These are phyloP conservation scores for Paraphaeosphaeria sporulosa DNA, from an alignment of 2,329 filamentous ascomycete species.

Conservation along the genomic window DNA sequence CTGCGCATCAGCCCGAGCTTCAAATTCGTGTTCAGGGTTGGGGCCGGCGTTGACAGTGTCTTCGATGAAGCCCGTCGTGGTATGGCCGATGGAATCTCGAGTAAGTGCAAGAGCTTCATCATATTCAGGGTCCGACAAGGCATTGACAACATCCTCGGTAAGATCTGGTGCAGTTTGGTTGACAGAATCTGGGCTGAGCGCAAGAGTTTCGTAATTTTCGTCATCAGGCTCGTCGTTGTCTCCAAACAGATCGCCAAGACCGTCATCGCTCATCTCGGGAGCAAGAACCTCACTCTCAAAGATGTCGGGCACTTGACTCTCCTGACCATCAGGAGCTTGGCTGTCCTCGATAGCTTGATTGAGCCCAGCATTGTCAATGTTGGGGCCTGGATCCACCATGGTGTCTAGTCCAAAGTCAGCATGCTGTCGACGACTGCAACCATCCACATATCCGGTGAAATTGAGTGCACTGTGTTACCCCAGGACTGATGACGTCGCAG, in stretches of 20 bases:
- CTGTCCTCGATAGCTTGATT: neutral
- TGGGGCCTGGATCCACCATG: neutral
- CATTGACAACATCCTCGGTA: neutral
- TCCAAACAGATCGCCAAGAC: neutral
- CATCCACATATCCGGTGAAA: neutral
- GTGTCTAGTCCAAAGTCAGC: neutral
- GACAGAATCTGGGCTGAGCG: neutral
- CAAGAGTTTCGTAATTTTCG: neutral
- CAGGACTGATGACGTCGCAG: too few relatives aligned
- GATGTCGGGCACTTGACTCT: neutral
- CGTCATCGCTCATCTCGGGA: neutral
- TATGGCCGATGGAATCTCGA: too few relatives aligned
- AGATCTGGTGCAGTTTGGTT: neutral
- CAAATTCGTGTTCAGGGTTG: neutral
- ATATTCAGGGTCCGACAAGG: too few relatives aligned
- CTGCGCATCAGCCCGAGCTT: neutral
- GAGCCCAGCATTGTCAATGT: too few relatives aligned
- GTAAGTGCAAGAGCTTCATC: too few relatives aligned
- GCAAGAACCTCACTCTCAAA: neutral
- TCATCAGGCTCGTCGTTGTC: neutral
- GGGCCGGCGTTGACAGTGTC: neutral
- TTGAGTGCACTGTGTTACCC: too few relatives aligned
- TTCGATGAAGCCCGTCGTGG: too few relatives aligned
- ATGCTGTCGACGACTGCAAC: neutral
- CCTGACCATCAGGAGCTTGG: neutral